These are phyloP conservation scores for Vigna trinervia DNA, from an alignment of 306 rosid genomes.

Conservation along the genomic window DNA sequence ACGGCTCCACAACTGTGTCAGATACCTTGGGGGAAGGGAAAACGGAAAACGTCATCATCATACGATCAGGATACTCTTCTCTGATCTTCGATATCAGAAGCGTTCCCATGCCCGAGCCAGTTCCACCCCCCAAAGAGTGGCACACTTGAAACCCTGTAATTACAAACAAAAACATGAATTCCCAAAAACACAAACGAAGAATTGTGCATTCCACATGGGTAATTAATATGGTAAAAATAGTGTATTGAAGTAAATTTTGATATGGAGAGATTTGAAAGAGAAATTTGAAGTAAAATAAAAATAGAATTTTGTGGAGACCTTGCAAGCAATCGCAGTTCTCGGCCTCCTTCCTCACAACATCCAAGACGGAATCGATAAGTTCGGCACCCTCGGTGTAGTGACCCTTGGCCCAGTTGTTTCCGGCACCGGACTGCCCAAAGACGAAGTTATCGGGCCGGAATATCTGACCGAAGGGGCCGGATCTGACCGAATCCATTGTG, in stretches of 20 bases:
- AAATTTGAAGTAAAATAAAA: not conserved
- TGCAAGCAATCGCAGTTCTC: slow-evolving; percentile 80
- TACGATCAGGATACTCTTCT: slow-evolving; percentile 71
- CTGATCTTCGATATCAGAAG: slow-evolving; percentile 71
- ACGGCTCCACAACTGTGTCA: slow-evolving; percentile 91
- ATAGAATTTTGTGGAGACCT: slow-evolving; percentile 40
- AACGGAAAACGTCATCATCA: slow-evolving; percentile 75
- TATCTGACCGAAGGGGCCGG: slow-evolving; percentile 66
- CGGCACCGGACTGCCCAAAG: slow-evolving; percentile 75
- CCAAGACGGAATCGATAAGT: slow-evolving; percentile 66
- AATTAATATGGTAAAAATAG: not conserved
- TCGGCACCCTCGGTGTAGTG: slow-evolving; percentile 75
- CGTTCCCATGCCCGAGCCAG: slow-evolving; percentile 79
- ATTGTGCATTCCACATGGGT: too few relatives aligned
- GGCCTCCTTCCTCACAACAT: slow-evolving; percentile 74
- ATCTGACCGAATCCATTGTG: slow-evolving; percentile 64
- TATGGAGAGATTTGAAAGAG: too few relatives aligned
- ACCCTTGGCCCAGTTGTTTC: slow-evolving; percentile 67
- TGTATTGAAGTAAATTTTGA: too few relatives aligned
- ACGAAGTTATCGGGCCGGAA: slow-evolving; percentile 74
- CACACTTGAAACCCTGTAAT: slow-evolving; percentile 69
- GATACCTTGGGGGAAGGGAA: slow-evolving; percentile 94
- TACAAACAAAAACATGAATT: not conserved
- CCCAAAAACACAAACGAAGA: not conserved
- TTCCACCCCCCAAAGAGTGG: slow-evolving; percentile 73